Evolutionary conservation across 2,329 filamentous ascomycete genomes (phyloP), one percentile per base, ranked within the genome.

Genomic region (Arthrobotrys sphaeroides): DNA sequence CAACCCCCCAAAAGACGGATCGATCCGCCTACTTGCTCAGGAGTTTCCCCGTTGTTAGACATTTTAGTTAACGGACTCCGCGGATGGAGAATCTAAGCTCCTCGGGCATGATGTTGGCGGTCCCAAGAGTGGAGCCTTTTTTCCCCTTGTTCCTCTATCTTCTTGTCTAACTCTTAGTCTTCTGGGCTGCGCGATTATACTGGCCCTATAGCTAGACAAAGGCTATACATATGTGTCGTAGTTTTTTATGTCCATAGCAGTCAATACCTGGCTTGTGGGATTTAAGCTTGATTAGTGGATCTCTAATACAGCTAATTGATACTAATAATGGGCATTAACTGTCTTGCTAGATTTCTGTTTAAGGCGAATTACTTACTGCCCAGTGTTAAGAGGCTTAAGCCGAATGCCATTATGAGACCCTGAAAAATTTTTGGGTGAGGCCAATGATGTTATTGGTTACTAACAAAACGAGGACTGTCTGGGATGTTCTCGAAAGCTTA

Each of bases 301-400:
- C 31, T 55, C 24, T 38, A 20, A 38, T 24, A 55, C 36, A 26
- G 31, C 20, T 24, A 26, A 24, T 33, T 42, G 40, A 28, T 68
- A 28, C 64, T 60, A 68, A 68, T 68, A 28, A 13, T 60, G 64
- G 64, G 12, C 18, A n/a, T 55, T 38, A 55, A 38, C 7, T 38
- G 2, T 55, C 16, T 55, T 38, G 28, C 31, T 18, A 24, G 51
- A 26, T 20, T 60, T 33, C 42, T 49, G 28, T 49, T 68, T 67
- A 57, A 49, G 53, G 5, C 51, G 53, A n/a, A 69, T 59, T 59
- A 51, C 28, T 33, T 24, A 40, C 36, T 40, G 13, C 5, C n/a
- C 36, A 40, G 36, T 40, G 16, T 55, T 31, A 28, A 26, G 43
- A 47, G 43, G 43, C 40, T 47, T 26, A 47, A 47, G 43, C 20